A percentile compares a stretch with the other conserved stretches of the same genome.
Evolutionary conservation across 2,329 filamentous ascomycete species (phyloP).

Genomic region (Sporothrix globosa): DNA sequence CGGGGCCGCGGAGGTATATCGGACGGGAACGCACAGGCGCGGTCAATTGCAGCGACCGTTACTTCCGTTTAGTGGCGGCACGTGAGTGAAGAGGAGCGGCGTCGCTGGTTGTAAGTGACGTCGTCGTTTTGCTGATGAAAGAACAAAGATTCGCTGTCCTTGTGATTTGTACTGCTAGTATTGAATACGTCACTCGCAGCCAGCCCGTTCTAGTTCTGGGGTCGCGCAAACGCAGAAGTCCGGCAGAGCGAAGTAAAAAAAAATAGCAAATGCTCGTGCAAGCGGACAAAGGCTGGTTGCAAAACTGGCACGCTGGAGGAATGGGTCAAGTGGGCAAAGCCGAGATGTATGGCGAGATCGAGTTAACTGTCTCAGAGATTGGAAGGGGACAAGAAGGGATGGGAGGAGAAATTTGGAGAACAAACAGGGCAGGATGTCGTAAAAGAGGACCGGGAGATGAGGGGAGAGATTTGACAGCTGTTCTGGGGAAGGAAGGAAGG

Average conservation of each 20-base stretch:
- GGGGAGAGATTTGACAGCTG: background rate
- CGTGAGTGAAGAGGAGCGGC: slow-evolving; percentile 8
- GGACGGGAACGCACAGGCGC: background rate
- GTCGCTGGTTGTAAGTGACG: background rate
- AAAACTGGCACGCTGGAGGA: background rate
- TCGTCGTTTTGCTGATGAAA: background rate
- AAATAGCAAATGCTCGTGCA: background rate
- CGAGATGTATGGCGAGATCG: background rate
- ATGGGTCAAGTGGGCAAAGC: background rate
- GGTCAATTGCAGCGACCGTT: slow-evolving; percentile 8
- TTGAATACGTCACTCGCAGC: slow-evolving; percentile 24
- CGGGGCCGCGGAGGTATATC: background rate
- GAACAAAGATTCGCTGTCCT: slow-evolving; percentile 1
- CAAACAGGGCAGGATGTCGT: background rate
- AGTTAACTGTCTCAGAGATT: background rate
- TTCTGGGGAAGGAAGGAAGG: slow-evolving; percentile 13
- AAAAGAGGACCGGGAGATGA: background rate
- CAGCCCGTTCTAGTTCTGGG: slow-evolving; percentile 28
- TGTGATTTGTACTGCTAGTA: slow-evolving; percentile 9
- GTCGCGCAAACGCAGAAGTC: slow-evolving; percentile 13
- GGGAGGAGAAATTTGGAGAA: background rate
- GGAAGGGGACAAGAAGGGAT: background rate
- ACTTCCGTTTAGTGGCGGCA: slow-evolving; percentile 13
- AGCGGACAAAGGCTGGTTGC: slow-evolving; percentile 12
- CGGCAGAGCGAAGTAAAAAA: slow-evolving; percentile 3